Conservation (phyloP, 352 stramenopile genomes). For the Blastocystis hominis region DNA sequence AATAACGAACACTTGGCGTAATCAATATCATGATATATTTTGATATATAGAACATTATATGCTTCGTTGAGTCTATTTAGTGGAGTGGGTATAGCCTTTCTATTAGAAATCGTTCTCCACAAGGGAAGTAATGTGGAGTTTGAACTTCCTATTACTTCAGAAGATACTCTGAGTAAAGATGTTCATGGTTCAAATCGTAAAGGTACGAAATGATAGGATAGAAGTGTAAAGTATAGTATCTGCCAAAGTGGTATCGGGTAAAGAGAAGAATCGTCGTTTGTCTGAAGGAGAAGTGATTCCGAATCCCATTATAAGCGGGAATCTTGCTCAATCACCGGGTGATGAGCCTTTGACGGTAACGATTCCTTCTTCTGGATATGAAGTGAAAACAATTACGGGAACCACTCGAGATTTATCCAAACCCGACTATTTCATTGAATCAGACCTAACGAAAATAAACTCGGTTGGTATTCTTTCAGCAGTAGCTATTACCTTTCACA, state of each 20-base stretch:
- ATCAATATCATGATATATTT: conserved; percentile 33
- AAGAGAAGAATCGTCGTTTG: background rate
- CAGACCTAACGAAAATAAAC: conserved; percentile 65
- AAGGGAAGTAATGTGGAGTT: conserved; percentile 22
- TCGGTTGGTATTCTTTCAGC: conserved; percentile 79
- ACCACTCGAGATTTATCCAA: conserved; percentile 16
- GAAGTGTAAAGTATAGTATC: background rate
- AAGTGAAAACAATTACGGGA: conserved; percentile 25
- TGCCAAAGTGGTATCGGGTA: background rate
- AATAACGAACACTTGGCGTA: conserved; percentile 21
- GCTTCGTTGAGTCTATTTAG: conserved; percentile 58
- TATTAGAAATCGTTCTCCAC: conserved; percentile 60
- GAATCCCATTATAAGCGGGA: background rate
- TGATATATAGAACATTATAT: conserved; percentile 12
- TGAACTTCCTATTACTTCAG: background rate
- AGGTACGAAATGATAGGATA: background rate
- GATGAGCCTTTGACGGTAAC: background rate
- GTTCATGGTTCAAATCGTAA: background rate
- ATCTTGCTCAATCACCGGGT: background rate
- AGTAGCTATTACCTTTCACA: conserved; percentile 82
- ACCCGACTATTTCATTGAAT: background rate
- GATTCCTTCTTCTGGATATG: background rate
- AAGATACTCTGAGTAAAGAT: background rate
- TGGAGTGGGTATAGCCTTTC: conserved; percentile 56
- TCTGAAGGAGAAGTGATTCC: background rate